phyloP scores from a whole-genome alignment of 805 yeast genomes.

The Saccharomycopsis sp. region DNA sequence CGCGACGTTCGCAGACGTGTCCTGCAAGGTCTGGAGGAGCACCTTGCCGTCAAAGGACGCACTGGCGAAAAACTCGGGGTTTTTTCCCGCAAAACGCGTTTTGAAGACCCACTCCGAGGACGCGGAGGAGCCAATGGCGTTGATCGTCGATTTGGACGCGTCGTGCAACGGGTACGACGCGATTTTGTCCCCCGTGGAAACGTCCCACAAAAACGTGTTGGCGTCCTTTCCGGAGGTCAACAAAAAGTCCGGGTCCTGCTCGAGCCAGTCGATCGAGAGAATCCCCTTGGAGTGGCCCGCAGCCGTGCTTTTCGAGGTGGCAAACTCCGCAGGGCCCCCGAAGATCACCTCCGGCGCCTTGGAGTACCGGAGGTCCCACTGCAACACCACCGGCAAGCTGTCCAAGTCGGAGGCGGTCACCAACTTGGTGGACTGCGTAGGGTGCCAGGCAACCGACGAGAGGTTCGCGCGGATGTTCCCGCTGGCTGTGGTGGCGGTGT shows the following conservation, averaged over 20 bases:
- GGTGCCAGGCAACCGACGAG: conserved; percentile 92
- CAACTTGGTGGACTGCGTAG: conserved; percentile 75
- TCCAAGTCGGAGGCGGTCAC: conserved; percentile 86
- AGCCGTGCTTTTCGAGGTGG: conserved; percentile 37
- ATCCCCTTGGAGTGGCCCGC: conserved; percentile 84
- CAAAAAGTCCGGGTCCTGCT: conserved; percentile 67
- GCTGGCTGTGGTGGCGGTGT: conserved; percentile 46
- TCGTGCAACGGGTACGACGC: conserved; percentile 66
- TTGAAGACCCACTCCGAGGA: conserved; percentile 92
- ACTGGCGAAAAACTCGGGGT: conserved; percentile 85
- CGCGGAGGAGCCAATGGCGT: conserved; percentile 30
- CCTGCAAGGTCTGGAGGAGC: conserved; percentile 80
- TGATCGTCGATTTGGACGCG: conserved; percentile 14
- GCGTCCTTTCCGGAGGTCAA: conserved; percentile 93
- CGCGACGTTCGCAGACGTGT: conserved; percentile 44
- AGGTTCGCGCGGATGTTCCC: conserved; percentile 53
- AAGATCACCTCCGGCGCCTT: conserved; percentile 67
- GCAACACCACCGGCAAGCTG: conserved; percentile 65
- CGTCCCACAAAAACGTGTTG: conserved; percentile 85
- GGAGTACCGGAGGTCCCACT: conserved; percentile 94
- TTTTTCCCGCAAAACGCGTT: conserved; percentile 76
- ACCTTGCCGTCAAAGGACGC: conserved; percentile 85
- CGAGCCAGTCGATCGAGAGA: conserved; percentile 89
- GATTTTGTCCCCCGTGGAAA: conserved; percentile 59
- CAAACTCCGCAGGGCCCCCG: conserved; percentile 18